These are phyloP conservation scores for Fusarium chlamydosporum DNA, from an alignment of 2,329 filamentous ascomycete species.

Conservation along the genomic window DNA sequence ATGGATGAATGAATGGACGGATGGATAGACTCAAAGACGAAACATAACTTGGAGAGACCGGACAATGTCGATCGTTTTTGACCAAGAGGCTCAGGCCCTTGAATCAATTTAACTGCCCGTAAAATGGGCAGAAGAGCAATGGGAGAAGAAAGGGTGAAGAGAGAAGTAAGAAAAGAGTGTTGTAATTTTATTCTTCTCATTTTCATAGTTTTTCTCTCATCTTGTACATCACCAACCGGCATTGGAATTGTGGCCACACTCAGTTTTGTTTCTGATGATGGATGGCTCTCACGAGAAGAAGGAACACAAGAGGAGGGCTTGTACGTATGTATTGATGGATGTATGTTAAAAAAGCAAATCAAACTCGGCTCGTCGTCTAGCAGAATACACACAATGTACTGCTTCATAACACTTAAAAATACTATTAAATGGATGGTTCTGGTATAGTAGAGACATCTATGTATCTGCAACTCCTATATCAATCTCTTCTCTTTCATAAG, in stretches of 20 bases:
- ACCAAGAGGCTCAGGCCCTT: slow-evolving; percentile 30
- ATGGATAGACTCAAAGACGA: slow-evolving; percentile 43
- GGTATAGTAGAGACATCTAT: not conserved
- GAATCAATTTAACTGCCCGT: slow-evolving; percentile 31
- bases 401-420: slow-evolving; percentile 12
- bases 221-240: slow-evolving; percentile 51
- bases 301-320: slow-evolving; percentile 40
- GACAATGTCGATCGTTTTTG: slow-evolving; percentile 39
- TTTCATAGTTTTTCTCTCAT: slow-evolving; percentile 34
- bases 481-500: not conserved
- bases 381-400: slow-evolving; percentile 50
- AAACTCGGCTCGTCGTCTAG: slow-evolving; percentile 50
- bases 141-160: slow-evolving; percentile 21
- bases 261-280: slow-evolving; percentile 42
- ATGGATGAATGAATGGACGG: slow-evolving; percentile 16
- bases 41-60: slow-evolving; percentile 34
- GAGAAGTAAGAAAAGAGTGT: slow-evolving; percentile 39
- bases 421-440: not conserved
- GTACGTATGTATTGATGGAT: slow-evolving; percentile 46
- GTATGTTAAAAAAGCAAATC: slow-evolving; percentile 42
- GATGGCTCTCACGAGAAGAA: slow-evolving; percentile 39
- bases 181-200: slow-evolving; percentile 45
- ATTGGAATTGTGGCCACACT: slow-evolving; percentile 46
- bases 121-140: slow-evolving; percentile 9
- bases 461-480: not conserved